A percentile compares a stretch with the other conserved stretches of the same genome.
Conservation (phyloP, 2,329 filamentous ascomycete species). For the Sporothrix mexicana region DNA sequence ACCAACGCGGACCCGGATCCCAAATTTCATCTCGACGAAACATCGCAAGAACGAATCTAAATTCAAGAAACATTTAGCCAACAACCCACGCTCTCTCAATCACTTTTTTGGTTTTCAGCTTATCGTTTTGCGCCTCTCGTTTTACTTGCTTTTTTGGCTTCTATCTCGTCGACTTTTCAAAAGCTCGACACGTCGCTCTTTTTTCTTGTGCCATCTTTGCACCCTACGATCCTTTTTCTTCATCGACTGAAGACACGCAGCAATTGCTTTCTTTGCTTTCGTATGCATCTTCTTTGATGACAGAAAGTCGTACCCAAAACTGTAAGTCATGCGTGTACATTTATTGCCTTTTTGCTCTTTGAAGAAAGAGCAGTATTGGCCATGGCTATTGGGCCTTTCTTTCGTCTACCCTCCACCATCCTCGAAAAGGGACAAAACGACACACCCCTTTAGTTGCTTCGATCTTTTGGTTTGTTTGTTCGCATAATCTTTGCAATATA, state of each 20-base stretch:
- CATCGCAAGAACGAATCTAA: background rate
- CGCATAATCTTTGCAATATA: slow-evolving; percentile 29
- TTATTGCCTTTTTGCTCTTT: background rate
- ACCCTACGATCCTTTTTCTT: slow-evolving; percentile 26
- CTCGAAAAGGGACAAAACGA: background rate
- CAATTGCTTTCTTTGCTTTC: slow-evolving; percentile 23
- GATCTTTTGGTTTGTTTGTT: slow-evolving; percentile 12
- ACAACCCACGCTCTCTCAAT: slow-evolving; percentile 28
- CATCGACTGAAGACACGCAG: slow-evolving; percentile 30
- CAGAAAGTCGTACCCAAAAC: background rate
- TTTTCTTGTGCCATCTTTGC: slow-evolving; percentile 8
- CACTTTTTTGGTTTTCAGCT: slow-evolving; percentile 31
- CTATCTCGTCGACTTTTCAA: slow-evolving; percentile 25
- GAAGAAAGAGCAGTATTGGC: background rate
- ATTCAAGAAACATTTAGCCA: slow-evolving; percentile 29
- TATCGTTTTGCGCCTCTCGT: slow-evolving; percentile 27
- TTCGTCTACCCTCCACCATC: background rate
- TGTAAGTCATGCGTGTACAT: slow-evolving; percentile 22
- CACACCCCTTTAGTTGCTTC: background rate
- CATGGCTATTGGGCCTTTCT: background rate
- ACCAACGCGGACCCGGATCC: slow-evolving; percentile 34
- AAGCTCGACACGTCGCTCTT: slow-evolving; percentile 34
- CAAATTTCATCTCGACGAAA: slow-evolving; percentile 25
- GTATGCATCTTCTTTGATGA: slow-evolving; percentile 29
- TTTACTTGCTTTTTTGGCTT: slow-evolving; percentile 44